Conservation (phyloP, 1,284 basidiomycete species). For the Cutaneotrichosporon spelunceum region DNA sequence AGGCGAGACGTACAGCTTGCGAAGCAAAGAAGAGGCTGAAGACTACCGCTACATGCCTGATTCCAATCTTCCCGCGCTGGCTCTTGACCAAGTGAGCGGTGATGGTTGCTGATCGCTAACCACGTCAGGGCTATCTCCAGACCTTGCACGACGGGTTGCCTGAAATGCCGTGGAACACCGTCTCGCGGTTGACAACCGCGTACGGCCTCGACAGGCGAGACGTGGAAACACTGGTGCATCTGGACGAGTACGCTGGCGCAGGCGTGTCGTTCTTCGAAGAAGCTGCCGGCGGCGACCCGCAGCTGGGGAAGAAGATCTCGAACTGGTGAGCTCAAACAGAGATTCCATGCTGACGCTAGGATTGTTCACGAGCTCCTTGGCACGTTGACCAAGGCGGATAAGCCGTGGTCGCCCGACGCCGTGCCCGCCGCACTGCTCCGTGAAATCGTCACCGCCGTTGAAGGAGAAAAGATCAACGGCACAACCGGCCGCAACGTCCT, state of each 20-base stretch:
- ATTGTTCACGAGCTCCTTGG: conserved; percentile 81
- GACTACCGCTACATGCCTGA: conserved; percentile 99
- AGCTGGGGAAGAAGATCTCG: conserved; percentile 61
- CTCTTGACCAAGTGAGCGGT: conserved; percentile 56
- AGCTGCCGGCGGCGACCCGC: conserved; percentile 48
- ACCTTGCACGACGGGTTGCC: conserved; percentile 63
- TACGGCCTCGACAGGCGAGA: conserved; percentile 65
- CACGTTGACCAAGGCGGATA: conserved; percentile 62
- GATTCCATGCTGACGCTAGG: conserved; percentile 55
- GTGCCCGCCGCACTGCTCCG: conserved; percentile 66
- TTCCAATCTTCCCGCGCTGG: conserved; percentile 77
- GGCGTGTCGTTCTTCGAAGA: conserved; percentile 71
- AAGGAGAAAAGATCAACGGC: conserved; percentile 67
- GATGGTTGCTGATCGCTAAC: background rate
- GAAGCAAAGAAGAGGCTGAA: conserved; percentile 88
- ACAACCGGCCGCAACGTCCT: conserved; percentile 46
- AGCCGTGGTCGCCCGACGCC: conserved; percentile 63
- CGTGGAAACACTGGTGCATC: conserved; percentile 68
- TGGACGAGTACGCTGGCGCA: conserved; percentile 59
- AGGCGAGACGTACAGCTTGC: conserved; percentile 74
- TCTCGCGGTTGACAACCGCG: conserved; percentile 58
- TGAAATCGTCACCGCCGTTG: conserved; percentile 73
- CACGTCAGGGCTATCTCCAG: conserved; percentile 60
- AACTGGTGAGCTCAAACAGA: conserved; percentile 65
- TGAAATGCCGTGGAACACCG: conserved; percentile 69